Evolutionary conservation across 345 rosid genomes (phyloP).

Genomic region (Physaria fendleri): DNA sequence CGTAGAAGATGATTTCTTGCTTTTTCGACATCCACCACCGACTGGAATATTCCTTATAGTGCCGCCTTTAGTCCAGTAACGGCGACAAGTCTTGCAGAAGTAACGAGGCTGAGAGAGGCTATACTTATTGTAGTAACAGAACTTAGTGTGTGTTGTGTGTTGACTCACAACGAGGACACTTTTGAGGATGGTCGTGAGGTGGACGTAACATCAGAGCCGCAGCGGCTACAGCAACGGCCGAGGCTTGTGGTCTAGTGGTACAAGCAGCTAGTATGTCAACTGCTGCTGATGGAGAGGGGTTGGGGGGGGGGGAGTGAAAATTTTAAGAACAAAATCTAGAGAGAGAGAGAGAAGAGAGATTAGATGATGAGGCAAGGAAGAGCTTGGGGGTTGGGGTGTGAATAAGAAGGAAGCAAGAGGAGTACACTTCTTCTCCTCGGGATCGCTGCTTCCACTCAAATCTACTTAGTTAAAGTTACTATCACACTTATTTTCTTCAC

Average conservation of each 20-base stretch:
- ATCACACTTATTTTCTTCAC: slow-evolving; percentile 8
- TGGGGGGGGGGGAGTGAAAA: slow-evolving; percentile 4
- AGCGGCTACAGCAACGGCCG: slow-evolving; percentile 29
- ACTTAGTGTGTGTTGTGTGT: slow-evolving; percentile 90
- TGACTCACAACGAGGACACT: slow-evolving; percentile 94
- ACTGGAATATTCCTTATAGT: slow-evolving; percentile 92
- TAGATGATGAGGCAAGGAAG: slow-evolving; percentile 18
- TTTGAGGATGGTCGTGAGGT: slow-evolving; percentile 80
- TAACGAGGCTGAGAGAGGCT: slow-evolving; percentile 96
- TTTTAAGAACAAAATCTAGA: no score
- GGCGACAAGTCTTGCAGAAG: slow-evolving; percentile 94
- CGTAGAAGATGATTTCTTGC: slow-evolving; percentile 60
- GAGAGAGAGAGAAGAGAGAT: background rate
- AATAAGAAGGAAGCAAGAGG: slow-evolving; percentile 72
- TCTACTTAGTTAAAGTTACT: background rate
- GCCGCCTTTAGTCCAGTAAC: slow-evolving; percentile 99
- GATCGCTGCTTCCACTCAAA: slow-evolving; percentile 31
- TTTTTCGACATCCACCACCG: slow-evolving; percentile 95
- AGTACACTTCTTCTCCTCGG: slow-evolving; percentile 29
- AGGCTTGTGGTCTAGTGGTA: no score
- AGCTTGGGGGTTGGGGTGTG: slow-evolving; percentile 34
- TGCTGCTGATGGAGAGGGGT: no score
- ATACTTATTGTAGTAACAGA: slow-evolving; percentile 97
- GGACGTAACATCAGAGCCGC: slow-evolving; percentile 70
- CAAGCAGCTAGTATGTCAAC: no score